A percentile compares a stretch with the other conserved stretches of the same genome.
Conservation (phyloP, 2,329 filamentous ascomycete genomes). For the Aureobasidium namibiae region DNA sequence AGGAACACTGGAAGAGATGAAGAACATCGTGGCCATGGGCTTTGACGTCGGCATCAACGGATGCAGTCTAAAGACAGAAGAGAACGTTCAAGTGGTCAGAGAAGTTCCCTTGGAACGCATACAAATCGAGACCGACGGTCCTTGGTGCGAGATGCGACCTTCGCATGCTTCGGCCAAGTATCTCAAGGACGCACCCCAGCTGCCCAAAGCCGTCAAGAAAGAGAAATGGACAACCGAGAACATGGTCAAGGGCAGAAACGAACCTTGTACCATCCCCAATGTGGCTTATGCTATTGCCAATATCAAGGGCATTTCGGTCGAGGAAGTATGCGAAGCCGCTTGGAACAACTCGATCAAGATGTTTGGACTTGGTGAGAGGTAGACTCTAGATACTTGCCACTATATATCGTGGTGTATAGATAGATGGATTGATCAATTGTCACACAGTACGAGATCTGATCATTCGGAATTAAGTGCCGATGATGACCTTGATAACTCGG, state of each 20-base stretch:
- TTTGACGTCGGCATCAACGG: conserved; percentile 94
- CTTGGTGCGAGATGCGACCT: conserved; percentile 90
- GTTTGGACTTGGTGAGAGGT: conserved; percentile 59
- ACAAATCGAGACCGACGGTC: conserved; percentile 95
- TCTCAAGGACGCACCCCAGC: conserved; percentile 57
- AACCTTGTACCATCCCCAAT: conserved; percentile 76
- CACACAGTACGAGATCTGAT: not conserved
- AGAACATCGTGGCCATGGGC: conserved; percentile 67
- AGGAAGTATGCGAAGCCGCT: conserved; percentile 77
- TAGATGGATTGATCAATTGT: not conserved
- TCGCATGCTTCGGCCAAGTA: conserved; percentile 78
- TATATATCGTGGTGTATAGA: not conserved
- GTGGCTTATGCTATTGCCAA: conserved; percentile 84
- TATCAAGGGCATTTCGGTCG: conserved; percentile 70
- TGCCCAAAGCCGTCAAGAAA: conserved; percentile 85
- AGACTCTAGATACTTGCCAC: not conserved
- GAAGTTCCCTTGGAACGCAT: conserved; percentile 69
- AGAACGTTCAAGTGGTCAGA: conserved; percentile 79
- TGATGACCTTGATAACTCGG: not conserved
- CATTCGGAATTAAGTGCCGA: conserved; percentile 4
- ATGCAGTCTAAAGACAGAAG: conserved; percentile 87
- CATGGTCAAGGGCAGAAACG: conserved; percentile 93
- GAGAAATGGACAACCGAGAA: conserved; percentile 83
- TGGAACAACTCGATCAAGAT: conserved; percentile 76
- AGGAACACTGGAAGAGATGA: conserved; percentile 77